Base-by-base conservation (phyloP, 2,329 filamentous ascomycete genomes). In the Aspergillus ochraceoroseus region DNA sequence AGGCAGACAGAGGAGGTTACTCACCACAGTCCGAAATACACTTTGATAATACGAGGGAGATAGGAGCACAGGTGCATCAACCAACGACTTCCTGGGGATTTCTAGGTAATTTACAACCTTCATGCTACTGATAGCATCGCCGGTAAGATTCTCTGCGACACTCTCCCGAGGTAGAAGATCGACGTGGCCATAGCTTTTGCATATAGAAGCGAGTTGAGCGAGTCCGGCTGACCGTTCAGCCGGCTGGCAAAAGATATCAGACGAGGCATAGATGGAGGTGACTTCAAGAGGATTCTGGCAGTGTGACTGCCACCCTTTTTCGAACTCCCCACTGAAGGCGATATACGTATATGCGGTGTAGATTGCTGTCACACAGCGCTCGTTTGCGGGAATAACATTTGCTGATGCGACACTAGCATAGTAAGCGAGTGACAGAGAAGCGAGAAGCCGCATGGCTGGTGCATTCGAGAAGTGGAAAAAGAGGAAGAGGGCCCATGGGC, bases 201-300 rank as follows among this genome's bases (percentile, higher is more conserved):
- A 62, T 6, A 46, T 29, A 2, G 34, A 14, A 1, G 43, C 47
- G 23, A 59, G 35, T 32, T 52, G 48, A 1, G 53, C 42, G 4
- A 63, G 35, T 2, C 60, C 58, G 2, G 46, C 28, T 0, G 37
- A 44, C 9, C 52, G 54, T 18, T 58, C 55, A 1, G 41, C 44
- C 2, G 62, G 47, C 4, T 29, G 20, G 30, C 64, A 67, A 35
- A 63, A 63, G 1, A 56, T 14, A 3, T 61, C 56, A 1, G 58
- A 55, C 1, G 63, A 54, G 2, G 63, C 63, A 38, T 65, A 67
- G 8, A 64, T 59, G 1, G 64, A 67, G 2, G 49, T 50, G 2
- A 64, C 60, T 18, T 53, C 44, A 1, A 64, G 45, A 0, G 51
- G 39, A 41, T 66, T 65, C 13, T 52, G 58, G 36, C 65, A 67